Conservation (phyloP, 768 basidiomycete species). For the Tylopilus sp. region DNA sequence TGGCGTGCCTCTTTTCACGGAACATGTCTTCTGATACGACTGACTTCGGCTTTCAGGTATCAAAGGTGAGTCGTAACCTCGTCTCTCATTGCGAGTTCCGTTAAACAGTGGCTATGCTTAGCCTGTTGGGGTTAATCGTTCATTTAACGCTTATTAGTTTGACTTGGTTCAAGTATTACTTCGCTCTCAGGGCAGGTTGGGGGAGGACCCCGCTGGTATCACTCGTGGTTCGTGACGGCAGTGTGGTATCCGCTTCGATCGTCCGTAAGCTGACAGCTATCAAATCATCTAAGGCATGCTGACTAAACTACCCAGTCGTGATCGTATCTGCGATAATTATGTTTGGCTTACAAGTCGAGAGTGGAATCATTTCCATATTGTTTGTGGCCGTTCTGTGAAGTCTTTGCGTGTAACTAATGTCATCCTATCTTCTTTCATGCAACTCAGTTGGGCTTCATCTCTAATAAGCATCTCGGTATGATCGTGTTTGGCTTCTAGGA, state of each 20-base stretch:
- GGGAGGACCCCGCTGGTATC: slow-evolving; percentile 19
- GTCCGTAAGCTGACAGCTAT: slow-evolving; percentile 5
- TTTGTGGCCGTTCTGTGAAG: neutral
- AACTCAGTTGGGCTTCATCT: slow-evolving; percentile 13
- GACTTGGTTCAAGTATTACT: slow-evolving; percentile 20
- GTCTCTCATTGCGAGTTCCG: neutral
- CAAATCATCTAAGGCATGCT: neutral
- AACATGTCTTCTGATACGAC: slow-evolving; percentile 8
- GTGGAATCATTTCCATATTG: neutral
- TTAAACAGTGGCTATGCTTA: neutral
- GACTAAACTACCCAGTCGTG: neutral
- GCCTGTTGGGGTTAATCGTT: slow-evolving; percentile 10
- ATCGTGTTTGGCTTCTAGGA: neutral
- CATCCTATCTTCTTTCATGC: neutral
- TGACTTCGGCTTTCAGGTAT: neutral
- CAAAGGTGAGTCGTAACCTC: slow-evolving; percentile 10
- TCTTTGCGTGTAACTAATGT: slow-evolving; percentile 1
- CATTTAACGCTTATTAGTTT: slow-evolving; percentile 16
- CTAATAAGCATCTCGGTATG: slow-evolving; percentile 14
- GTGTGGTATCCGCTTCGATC: slow-evolving; percentile 5
- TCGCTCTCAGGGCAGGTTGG: slow-evolving; percentile 13
- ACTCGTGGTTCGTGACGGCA: slow-evolving; percentile 17
- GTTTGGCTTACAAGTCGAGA: neutral
- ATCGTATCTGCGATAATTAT: neutral
- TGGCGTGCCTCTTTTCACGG: neutral